These are phyloP conservation scores for Pisolithus sp. DNA, from an alignment of 768 basidiomycete genomes.

Conservation along the genomic window DNA sequence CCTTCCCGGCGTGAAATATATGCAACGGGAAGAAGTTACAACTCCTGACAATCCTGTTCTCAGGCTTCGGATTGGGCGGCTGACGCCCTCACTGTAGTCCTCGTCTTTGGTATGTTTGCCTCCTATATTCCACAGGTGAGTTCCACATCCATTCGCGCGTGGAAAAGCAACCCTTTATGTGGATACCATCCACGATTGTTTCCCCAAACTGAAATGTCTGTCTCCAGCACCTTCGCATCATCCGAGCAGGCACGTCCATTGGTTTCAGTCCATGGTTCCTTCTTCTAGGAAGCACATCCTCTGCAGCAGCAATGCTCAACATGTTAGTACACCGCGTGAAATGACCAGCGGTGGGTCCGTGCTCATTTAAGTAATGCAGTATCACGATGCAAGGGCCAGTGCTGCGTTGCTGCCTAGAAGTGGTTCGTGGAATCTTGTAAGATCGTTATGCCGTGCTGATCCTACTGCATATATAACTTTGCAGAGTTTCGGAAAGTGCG, in stretches of 20 bases:
- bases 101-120: constrained; percentile 69
- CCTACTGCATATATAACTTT: background rate
- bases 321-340: constrained; percentile 41
- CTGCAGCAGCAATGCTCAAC: constrained; percentile 79
- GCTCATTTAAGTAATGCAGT: constrained; percentile 34
- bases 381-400: constrained; percentile 80
- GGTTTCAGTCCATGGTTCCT: constrained; percentile 92
- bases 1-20: background rate
- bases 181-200: too few relatives aligned
- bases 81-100: constrained; percentile 48
- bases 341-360: background rate
- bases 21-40: background rate
- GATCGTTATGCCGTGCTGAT: background rate
- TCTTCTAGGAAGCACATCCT: constrained; percentile 79
- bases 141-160: background rate
- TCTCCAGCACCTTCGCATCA: constrained; percentile 70
- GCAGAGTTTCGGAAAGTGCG: constrained; percentile 63
- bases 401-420: constrained; percentile 70
- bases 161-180: too few relatives aligned
- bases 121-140: constrained; percentile 82
- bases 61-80: constrained; percentile 73
- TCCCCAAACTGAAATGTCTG: background rate
- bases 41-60: constrained; percentile 3
- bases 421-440: constrained; percentile 44
- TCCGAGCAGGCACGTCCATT: constrained; percentile 68